These are phyloP conservation scores for Carex littledalei DNA, from an alignment of 176 grass and related monocot species.

Conservation along the genomic window DNA sequence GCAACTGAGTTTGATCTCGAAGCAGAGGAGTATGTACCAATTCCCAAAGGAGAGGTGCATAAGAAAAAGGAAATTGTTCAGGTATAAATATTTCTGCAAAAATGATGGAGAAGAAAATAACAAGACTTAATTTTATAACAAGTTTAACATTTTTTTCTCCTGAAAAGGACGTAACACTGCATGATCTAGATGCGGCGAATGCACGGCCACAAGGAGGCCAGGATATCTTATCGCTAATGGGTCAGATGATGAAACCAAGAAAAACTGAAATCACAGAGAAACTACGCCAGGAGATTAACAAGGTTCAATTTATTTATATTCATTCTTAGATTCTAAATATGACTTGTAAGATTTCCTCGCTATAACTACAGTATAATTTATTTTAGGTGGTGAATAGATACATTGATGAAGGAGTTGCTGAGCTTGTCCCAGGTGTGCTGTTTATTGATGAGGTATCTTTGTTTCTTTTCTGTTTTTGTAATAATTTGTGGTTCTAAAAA, in stretches of 20 bases:
- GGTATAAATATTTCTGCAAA: slow-evolving; percentile 33
- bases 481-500: slow-evolving; percentile 1
- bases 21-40: slow-evolving; percentile 96
- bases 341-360: neutral
- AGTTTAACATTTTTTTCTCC: slow-evolving; percentile 20
- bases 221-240: slow-evolving; percentile 97
- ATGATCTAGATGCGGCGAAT: slow-evolving; percentile 98
- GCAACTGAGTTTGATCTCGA: slow-evolving; percentile 98
- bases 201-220: slow-evolving; percentile 96
- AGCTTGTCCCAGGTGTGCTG: slow-evolving; percentile 90
- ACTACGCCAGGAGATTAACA: slow-evolving; percentile 90
- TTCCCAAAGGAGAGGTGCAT: slow-evolving; percentile 95
- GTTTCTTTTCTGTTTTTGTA: slow-evolving; percentile 10
- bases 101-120: neutral
- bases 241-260: slow-evolving; percentile 89
- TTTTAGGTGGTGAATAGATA: slow-evolving; percentile 84
- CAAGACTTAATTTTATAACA: neutral
- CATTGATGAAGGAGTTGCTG: slow-evolving; percentile 90
- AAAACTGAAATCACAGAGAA: slow-evolving; percentile 98
- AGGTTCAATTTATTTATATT: slow-evolving; percentile 36
- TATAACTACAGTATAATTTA: slow-evolving; percentile 14
- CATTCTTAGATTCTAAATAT: slow-evolving; percentile 11
- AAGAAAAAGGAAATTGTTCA: slow-evolving; percentile 99
- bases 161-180: slow-evolving; percentile 77
- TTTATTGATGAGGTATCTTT: slow-evolving; percentile 86